Evolutionary conservation across 208 protist genomes (phyloP).

Genomic region (Leptomonas pyrrhocoris): DNA sequence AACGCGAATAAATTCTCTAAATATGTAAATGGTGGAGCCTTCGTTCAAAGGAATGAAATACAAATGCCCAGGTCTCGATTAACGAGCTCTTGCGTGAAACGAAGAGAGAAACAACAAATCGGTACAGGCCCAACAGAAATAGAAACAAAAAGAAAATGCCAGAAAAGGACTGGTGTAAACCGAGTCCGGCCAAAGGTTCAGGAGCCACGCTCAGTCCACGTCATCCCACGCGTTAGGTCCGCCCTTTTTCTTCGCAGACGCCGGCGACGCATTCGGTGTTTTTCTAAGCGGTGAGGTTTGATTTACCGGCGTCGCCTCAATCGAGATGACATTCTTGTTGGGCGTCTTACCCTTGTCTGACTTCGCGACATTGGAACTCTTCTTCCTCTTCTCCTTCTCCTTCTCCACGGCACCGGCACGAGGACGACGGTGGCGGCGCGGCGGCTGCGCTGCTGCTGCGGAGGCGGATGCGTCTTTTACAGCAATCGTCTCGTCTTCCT

Average conservation of each 20-base stretch:
- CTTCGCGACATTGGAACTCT: not conserved
- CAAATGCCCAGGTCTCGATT: too few relatives aligned
- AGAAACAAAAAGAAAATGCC: too few relatives aligned
- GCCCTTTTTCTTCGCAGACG: constrained; percentile 10
- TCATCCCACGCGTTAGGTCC: constrained; percentile 39
- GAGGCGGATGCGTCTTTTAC: not conserved
- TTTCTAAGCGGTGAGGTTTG: not conserved
- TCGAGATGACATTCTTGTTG: constrained; percentile 11
- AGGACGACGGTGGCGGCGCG: constrained; percentile 15
- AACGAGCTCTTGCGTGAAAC: too few relatives aligned
- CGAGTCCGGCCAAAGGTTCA: too few relatives aligned
- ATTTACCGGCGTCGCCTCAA: constrained; percentile 10
- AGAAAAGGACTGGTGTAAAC: too few relatives aligned
- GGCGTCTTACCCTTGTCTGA: not conserved
- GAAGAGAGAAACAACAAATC: too few relatives aligned
- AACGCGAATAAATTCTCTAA: too few relatives aligned
- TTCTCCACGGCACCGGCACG: constrained; percentile 1
- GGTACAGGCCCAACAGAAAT: too few relatives aligned
- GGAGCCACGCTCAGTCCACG: constrained; percentile 31
- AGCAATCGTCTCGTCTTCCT: constrained; percentile 1
- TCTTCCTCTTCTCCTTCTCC: not conserved
- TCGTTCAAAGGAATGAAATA: too few relatives aligned
- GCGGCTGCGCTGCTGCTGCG: constrained; percentile 2
- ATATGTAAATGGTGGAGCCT: too few relatives aligned
- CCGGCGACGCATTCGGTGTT: constrained; percentile 2